A percentile compares a stretch with the other conserved stretches of the same genome.
Conservation (phyloP, 768 basidiomycete species). For the Strobilomyces echinocephalus region DNA sequence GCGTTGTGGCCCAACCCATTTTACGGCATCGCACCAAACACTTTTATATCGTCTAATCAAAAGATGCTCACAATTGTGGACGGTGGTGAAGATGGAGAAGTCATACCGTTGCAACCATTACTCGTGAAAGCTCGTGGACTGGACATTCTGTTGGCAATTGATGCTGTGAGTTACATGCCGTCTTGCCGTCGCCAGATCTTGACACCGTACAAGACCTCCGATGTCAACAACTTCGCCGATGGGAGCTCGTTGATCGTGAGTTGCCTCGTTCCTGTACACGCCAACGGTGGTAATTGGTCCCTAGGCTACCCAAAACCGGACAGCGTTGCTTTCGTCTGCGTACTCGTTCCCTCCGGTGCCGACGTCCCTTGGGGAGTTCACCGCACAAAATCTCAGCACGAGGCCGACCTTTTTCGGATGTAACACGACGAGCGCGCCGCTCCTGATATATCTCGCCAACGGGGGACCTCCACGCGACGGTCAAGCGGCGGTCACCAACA, state of each 20-base stretch:
- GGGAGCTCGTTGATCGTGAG: constrained; percentile 28
- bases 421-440: constrained; percentile 31
- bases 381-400: constrained; percentile 32
- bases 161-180: constrained; percentile 37
- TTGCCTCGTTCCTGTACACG: background rate
- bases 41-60: constrained; percentile 33
- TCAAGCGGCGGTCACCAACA: constrained; percentile 34
- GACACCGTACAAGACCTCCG: constrained; percentile 8
- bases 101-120: constrained; percentile 49
- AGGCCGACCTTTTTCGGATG: constrained; percentile 23
- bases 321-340: constrained; percentile 29
- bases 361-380: constrained; percentile 23
- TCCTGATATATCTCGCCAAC: constrained; percentile 55
- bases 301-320: constrained; percentile 37
- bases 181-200: constrained; percentile 20
- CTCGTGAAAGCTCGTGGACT: constrained; percentile 42
- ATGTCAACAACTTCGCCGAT: constrained; percentile 18
- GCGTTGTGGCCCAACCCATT: constrained; percentile 38
- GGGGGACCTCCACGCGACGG: constrained; percentile 32
- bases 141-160: constrained; percentile 49
- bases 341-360: constrained; percentile 35
- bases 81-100: constrained; percentile 41
- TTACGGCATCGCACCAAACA: constrained; percentile 30
- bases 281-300: background rate
- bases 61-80: constrained; percentile 34